Conservation (phyloP, 2,329 filamentous ascomycete genomes). For the Aspergillus uvarum region DNA sequence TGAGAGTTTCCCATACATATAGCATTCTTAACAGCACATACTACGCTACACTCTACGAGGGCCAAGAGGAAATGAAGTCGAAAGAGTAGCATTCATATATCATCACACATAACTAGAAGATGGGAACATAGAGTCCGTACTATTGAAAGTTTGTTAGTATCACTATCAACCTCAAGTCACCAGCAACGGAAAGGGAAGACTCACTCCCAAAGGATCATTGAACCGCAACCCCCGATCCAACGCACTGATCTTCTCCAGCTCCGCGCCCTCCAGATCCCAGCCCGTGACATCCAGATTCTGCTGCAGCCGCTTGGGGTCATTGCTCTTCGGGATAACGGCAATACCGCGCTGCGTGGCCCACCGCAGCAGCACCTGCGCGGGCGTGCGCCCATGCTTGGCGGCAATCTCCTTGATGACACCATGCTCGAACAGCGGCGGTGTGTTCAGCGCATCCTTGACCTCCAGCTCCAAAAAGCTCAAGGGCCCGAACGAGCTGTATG, state of each 20-base stretch:
- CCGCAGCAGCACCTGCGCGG: constrained; percentile 78
- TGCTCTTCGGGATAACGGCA: constrained; percentile 58
- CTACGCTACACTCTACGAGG: too few species aligned
- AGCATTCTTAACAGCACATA: too few species aligned
- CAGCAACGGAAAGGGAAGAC: constrained; percentile 29
- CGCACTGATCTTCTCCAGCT: constrained; percentile 65
- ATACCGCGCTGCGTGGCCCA: constrained; percentile 84
- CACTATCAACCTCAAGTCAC: not conserved
- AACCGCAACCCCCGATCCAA: constrained; percentile 69
- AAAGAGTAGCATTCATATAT: not conserved
- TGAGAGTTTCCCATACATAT: too few species aligned
- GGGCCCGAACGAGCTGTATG: constrained; percentile 82
- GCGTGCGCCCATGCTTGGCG: constrained; percentile 67
- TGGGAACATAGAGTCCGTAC: constrained; percentile 51
- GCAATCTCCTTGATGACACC: constrained; percentile 64
- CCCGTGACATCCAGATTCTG: constrained; percentile 67
- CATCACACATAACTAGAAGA: constrained; percentile 48
- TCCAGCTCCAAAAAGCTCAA: constrained; percentile 75
- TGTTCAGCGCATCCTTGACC: constrained; percentile 65
- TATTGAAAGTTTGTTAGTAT: constrained; percentile 24
- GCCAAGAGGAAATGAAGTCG: too few species aligned
- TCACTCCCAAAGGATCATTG: constrained; percentile 72
- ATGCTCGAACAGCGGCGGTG: constrained; percentile 70
- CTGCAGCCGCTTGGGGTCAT: constrained; percentile 43
- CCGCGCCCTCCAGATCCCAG: constrained; percentile 65